A percentile compares a stretch with the other conserved stretches of the same genome.
Conservation (phyloP, 495 filamentous ascomycete species). For the Pseudevernia furfuracea region DNA sequence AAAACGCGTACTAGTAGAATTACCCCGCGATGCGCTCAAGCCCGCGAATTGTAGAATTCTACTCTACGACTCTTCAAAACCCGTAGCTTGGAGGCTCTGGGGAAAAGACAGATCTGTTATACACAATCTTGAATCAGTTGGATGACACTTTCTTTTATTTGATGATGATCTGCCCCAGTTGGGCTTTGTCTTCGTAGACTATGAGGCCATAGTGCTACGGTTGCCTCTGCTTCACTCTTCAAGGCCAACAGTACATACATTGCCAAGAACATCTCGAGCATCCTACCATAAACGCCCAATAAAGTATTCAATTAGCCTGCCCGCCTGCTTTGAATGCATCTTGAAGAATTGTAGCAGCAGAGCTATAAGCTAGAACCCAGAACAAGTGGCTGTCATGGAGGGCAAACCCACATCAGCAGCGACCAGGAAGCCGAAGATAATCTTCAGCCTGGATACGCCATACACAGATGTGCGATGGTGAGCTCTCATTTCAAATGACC, state of each 20-base stretch:
- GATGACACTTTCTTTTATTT: too few species aligned
- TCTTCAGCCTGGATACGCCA: conserved; percentile 33
- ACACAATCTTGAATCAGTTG: too few species aligned
- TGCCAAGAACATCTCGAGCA: neutral
- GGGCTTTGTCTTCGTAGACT: neutral
- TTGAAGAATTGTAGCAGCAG: neutral
- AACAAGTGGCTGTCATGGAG: neutral
- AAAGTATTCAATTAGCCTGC: neutral
- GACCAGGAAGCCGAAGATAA: conserved; percentile 23
- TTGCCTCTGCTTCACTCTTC: too few species aligned
- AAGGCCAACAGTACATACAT: too few species aligned
- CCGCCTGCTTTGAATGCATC: neutral
- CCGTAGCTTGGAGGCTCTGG: too few species aligned
- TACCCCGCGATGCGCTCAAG: too few species aligned
- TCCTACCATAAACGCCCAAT: neutral
- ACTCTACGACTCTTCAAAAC: too few species aligned
- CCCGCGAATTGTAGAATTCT: too few species aligned
- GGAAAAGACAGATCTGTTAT: too few species aligned
- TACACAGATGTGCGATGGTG: conserved; percentile 31
- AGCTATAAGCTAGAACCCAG: neutral
- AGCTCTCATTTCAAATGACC: neutral
- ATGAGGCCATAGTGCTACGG: conserved; percentile 2
- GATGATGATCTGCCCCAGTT: too few species aligned
- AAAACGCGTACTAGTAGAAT: too few species aligned
- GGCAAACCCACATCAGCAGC: neutral